phyloP scores from a whole-genome alignment of 2,329 filamentous ascomycete species.

The Penicillium sp. region DNA sequence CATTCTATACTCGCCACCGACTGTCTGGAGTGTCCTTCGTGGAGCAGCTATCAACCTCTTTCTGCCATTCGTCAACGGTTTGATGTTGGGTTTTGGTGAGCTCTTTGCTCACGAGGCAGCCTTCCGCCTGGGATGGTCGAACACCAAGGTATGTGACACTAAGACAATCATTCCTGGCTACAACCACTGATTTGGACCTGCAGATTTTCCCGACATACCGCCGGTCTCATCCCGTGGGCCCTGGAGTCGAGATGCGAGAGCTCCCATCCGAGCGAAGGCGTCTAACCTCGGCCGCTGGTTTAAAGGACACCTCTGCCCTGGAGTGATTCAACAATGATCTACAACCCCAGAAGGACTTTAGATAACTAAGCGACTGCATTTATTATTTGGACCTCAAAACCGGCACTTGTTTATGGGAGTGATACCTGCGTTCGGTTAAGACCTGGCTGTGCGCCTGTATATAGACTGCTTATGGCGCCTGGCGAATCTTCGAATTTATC shows the following conservation, averaged over 20 bases:
- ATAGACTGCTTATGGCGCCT: constrained; percentile 35
- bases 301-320: constrained; percentile 62
- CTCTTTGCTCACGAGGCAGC: constrained; percentile 93
- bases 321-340: too few relatives aligned
- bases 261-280: constrained; percentile 52
- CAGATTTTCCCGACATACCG: constrained; percentile 58
- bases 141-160: constrained; percentile 67
- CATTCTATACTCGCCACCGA: constrained; percentile 77
- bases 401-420: neutral
- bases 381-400: constrained; percentile 5
- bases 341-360: too few relatives aligned
- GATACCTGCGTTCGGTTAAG: neutral
- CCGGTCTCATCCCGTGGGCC: constrained; percentile 62
- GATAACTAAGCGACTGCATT: too few relatives aligned
- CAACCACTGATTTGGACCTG: neutral
- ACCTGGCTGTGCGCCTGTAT: constrained; percentile 24
- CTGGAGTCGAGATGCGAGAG: constrained; percentile 74
- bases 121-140: constrained; percentile 86
- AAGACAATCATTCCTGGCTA: neutral
- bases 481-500: constrained; percentile 21
- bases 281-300: constrained; percentile 45
- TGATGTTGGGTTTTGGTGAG: constrained; percentile 98
- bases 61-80: constrained; percentile 89
- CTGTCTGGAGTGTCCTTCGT: constrained; percentile 74
- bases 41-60: constrained; percentile 94